Percentiles rank a stretch among this genome's conserved stretches.
phyloP scores from a whole-genome alignment of 2,329 filamentous ascomycete species.

The Drechslerella stenobrocha region DNA sequence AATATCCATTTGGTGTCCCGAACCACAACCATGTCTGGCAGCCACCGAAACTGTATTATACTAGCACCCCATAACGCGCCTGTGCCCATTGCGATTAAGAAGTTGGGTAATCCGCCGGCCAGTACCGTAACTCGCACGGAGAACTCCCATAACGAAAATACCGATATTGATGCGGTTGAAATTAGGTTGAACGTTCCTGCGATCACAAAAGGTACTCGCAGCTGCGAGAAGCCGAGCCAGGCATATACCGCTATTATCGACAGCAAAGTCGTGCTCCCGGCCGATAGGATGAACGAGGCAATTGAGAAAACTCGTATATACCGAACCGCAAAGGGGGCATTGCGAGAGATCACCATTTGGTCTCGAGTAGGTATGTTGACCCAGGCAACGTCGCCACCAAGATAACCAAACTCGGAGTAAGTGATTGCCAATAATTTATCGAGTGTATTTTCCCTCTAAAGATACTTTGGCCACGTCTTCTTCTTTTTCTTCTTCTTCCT shows the following conservation, averaged over 20 bases:
- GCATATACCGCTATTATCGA: constrained; percentile 42
- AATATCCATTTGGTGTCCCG: constrained; percentile 39
- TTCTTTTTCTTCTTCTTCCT: constrained; percentile 5
- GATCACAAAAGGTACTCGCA: constrained; percentile 36
- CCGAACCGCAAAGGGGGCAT: constrained; percentile 39
- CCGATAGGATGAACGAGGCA: constrained; percentile 23
- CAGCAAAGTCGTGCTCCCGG: constrained; percentile 32
- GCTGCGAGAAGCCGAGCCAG: constrained; percentile 32
- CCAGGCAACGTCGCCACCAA: constrained; percentile 19
- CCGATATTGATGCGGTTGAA: constrained; percentile 34
- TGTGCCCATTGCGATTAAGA: constrained; percentile 22
- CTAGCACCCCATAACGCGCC: constrained; percentile 38
- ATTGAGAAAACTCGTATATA: constrained; percentile 39
- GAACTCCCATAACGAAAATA: constrained; percentile 42
- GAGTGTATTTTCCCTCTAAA: too few species aligned
- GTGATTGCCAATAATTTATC: constrained; percentile 1
- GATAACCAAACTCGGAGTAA: constrained; percentile 12
- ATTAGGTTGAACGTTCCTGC: constrained; percentile 32
- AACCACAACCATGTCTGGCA: constrained; percentile 28
- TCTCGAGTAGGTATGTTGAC: constrained; percentile 15
- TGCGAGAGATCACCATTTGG: constrained; percentile 45
- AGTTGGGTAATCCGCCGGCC: constrained; percentile 24
- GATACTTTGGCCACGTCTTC: too few species aligned
- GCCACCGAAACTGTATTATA: constrained; percentile 38
- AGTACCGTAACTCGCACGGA: constrained; percentile 26